Base-by-base conservation (phyloP, 2,329 filamentous ascomycete genomes). In the Fusarium burgessii region DNA sequence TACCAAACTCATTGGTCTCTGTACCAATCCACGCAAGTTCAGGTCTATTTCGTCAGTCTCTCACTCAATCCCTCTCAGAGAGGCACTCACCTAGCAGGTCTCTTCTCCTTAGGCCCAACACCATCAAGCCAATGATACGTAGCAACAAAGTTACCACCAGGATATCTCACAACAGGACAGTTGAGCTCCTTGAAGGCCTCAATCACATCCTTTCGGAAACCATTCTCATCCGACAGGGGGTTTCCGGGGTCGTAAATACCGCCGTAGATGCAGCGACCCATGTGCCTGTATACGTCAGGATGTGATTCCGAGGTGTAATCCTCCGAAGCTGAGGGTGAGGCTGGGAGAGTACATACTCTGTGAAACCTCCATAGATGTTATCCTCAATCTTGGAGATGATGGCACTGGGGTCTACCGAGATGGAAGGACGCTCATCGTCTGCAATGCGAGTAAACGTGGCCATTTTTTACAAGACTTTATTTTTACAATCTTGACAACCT, bases 71-170 rank as follows among this genome's bases (percentile, higher is more conserved):
- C 27, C 27, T 29, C 27, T 29, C 27, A 29, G 5, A 29, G 5
- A 15, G 13, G 2, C 5, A 58, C 77, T 71, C 51, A 81, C 79
- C 78, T 76, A 38, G 77, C 76, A 51, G 92, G 92, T 47, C 93
- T 86, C 74, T 90, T 84, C 25, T 93, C 91, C 68, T 84, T 86
- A 0, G 93, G 93, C 3, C 93, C 93, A 70, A 97, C 85, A 13
- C 93, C 93, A 79, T 96, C 93, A 51, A 90, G 84, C 93, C 93
- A 96, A 83, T 95, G 92, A 79, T 95, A 96, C 2, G 93, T 95
- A 7, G 93, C 93, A 46, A 90, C 88, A 79, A 95, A 96, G 80
- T 96, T 97, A 50, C 93, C 93, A 17, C 93, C 93, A 2, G 93
- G 93, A 76, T 95, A 96, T 50, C 93, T 86, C 25, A 95, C 89